These are phyloP conservation scores for Plantago ovata DNA, from an alignment of 257 asterid species.

Conservation along the genomic window DNA sequence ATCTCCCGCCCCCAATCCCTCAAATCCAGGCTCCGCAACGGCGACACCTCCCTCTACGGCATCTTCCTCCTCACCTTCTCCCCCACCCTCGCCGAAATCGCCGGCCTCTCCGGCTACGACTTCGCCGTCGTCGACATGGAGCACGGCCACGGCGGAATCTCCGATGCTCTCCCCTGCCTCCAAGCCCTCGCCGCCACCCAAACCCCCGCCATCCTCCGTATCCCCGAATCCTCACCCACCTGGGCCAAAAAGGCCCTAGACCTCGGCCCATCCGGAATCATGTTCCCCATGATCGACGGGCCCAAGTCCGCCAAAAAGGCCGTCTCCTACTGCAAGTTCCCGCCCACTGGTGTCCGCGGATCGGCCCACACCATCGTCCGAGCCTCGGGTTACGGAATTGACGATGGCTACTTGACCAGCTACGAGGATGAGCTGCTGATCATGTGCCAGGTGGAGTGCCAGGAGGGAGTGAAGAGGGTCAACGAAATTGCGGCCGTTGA, in stretches of 20 bases:
- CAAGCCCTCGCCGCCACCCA: background rate
- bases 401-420: background rate
- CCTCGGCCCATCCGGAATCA: conserved; percentile 5
- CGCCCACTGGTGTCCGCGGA: background rate
- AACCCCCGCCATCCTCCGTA: conserved; percentile 6
- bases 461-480: conserved; percentile 10
- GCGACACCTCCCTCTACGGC: conserved; percentile 5
- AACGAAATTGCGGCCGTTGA: conserved; percentile 8
- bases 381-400: background rate
- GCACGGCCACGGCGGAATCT: conserved; percentile 17
- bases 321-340: background rate
- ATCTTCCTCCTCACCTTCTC: conserved; percentile 17
- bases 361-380: conserved; percentile 9
- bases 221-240: conserved; percentile 6
- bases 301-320: conserved; percentile 9
- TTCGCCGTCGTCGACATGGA: conserved; percentile 13
- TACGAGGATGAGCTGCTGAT: conserved; percentile 13
- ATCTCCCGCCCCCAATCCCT: background rate
- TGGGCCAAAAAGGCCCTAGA: conserved; percentile 13
- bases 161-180: background rate
- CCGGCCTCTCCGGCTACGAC: conserved; percentile 7
- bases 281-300: conserved; percentile 14
- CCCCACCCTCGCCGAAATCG: conserved; percentile 13
- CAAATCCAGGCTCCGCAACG: conserved; percentile 3
- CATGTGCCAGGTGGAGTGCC: conserved; percentile 16